Conservation (phyloP, 2,329 filamentous ascomycete genomes). For the Huntiella abstrusa region DNA sequence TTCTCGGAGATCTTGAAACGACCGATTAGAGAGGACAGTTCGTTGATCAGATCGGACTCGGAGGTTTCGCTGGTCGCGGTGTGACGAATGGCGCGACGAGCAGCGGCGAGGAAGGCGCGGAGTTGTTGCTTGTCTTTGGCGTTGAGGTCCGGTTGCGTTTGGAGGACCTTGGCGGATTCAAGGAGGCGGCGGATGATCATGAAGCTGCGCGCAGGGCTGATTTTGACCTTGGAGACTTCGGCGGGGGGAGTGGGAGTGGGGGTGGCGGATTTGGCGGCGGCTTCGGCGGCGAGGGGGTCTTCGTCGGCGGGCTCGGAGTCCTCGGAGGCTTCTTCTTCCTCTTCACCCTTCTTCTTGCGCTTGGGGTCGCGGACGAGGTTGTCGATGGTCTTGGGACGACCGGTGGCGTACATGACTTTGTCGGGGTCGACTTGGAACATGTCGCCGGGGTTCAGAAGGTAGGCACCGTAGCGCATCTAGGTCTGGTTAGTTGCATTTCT, state of each 20-base stretch:
- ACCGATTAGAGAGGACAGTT: conserved; percentile 32
- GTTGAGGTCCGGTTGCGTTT: conserved; percentile 29
- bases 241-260: conserved; percentile 16
- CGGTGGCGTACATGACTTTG: conserved; percentile 74
- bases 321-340: conserved; percentile 15
- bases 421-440: conserved; percentile 94
- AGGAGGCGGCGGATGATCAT: conserved; percentile 30
- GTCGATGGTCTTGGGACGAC: conserved; percentile 40
- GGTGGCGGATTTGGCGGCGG: conserved; percentile 15
- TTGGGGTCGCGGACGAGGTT: conserved; percentile 10
- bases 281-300: conserved; percentile 14
- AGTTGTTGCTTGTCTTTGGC: conserved; percentile 60
- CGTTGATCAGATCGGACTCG: conserved; percentile 32
- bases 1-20: conserved; percentile 23
- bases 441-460: conserved; percentile 89
- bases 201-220: not conserved
- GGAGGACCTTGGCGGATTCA: conserved; percentile 38
- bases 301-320: conserved; percentile 19
- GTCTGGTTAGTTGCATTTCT: not conserved
- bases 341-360: conserved; percentile 13
- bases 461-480: conserved; percentile 81
- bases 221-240: conserved; percentile 1
- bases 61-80: conserved; percentile 17
- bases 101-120: conserved; percentile 48
- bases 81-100: conserved; percentile 39